These are phyloP conservation scores for Fomitopsis serialis DNA, from an alignment of 768 basidiomycete genomes.

Conservation along the genomic window DNA sequence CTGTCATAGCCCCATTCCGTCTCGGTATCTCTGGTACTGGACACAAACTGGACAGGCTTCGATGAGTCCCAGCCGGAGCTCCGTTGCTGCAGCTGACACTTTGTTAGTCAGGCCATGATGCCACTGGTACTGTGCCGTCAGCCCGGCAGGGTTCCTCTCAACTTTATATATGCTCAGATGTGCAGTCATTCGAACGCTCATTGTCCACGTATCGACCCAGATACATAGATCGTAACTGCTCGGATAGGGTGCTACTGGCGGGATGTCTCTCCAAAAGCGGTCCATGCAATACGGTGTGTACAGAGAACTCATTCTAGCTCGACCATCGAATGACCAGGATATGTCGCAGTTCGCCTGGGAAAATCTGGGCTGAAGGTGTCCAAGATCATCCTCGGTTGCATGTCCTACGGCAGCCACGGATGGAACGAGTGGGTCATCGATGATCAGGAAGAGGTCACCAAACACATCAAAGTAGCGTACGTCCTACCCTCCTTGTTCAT, in stretches of 20 bases:
- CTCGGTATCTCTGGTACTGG: too few species aligned
- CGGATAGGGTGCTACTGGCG: neutral
- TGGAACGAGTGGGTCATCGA: slow-evolving; percentile 33
- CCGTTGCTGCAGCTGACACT: too few species aligned
- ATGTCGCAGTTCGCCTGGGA: slow-evolving; percentile 26
- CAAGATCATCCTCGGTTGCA: slow-evolving; percentile 31
- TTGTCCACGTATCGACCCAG: neutral
- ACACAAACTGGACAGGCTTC: too few species aligned
- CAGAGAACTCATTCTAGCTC: too few species aligned
- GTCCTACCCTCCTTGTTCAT: slow-evolving; percentile 2
- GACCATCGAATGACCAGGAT: too few species aligned
- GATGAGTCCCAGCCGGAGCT: too few species aligned
- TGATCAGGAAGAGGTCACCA: slow-evolving; percentile 27
- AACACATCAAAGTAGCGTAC: slow-evolving; percentile 36
- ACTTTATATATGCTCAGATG: too few species aligned
- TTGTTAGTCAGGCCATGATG: too few species aligned
- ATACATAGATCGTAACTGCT: neutral
- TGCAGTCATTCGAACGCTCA: neutral
- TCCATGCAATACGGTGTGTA: slow-evolving; percentile 8
- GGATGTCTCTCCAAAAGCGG: neutral
- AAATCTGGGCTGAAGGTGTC: slow-evolving; percentile 33
- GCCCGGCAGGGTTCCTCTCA: too few species aligned
- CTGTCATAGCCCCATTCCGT: too few species aligned
- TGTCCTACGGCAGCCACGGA: slow-evolving; percentile 25
- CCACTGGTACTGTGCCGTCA: too few species aligned